Conservation (phyloP, 805 yeast genomes). For the Suhomyces canberraensis region DNA sequence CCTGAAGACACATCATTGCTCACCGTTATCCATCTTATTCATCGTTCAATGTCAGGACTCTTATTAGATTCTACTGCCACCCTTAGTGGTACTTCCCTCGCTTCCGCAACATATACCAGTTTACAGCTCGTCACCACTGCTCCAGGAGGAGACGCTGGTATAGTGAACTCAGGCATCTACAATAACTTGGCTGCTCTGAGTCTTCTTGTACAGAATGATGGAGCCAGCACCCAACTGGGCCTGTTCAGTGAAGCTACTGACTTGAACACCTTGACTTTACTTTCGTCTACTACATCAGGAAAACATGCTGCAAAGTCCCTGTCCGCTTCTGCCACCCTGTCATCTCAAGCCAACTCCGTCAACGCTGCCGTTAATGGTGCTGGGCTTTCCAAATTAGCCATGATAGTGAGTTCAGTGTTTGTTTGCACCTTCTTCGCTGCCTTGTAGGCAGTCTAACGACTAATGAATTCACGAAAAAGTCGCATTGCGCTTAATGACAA, state of each 20-base stretch:
- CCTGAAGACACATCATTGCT: neutral
- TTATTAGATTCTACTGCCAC: slow-evolving; percentile 7
- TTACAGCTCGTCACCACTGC: slow-evolving; percentile 7
- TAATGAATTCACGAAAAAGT: neutral
- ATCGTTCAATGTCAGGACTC: slow-evolving; percentile 10
- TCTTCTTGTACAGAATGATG: slow-evolving; percentile 5
- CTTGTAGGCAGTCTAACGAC: slow-evolving; percentile 3
- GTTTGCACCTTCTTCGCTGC: slow-evolving; percentile 8
- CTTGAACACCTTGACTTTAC: slow-evolving; percentile 9
- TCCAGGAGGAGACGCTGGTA: neutral
- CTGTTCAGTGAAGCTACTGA: slow-evolving; percentile 6
- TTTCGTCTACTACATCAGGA: neutral
- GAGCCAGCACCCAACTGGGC: slow-evolving; percentile 8
- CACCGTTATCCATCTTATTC: neutral
- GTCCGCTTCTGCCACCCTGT: slow-evolving; percentile 1
- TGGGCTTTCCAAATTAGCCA: slow-evolving; percentile 6
- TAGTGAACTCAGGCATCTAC: neutral
- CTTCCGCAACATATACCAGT: slow-evolving; percentile 9
- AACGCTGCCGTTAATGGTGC: slow-evolving; percentile 1
- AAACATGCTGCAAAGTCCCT: slow-evolving; percentile 1
- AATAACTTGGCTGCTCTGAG: slow-evolving; percentile 2
- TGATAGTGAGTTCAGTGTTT: slow-evolving; percentile 6
- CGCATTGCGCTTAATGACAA: slow-evolving; percentile 1
- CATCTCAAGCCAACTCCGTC: slow-evolving; percentile 3
- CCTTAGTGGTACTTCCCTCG: slow-evolving; percentile 2